Evolutionary conservation across 352 stramenopile species (phyloP), one percentile per base, ranked within the genome.

Genomic region (Globisporangium cederbergense): DNA sequence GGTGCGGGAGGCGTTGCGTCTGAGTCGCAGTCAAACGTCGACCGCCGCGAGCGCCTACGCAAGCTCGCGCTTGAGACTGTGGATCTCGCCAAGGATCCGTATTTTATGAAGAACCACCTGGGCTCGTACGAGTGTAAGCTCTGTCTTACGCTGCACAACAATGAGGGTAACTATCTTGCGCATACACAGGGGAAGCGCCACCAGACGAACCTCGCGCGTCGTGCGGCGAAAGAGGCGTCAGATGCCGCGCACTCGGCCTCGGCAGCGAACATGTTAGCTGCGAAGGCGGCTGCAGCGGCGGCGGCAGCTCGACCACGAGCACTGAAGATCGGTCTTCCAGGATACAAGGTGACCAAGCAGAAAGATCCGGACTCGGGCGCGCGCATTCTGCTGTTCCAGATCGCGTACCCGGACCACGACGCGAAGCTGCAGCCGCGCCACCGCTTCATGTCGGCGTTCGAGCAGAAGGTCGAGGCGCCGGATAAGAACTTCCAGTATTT

Each of bases 111-210:
- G 65, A 99, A 99, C 79, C 97, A 99, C 77, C 76, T 99, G 47
- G 98, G 98, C 62, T 98, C 91, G 9, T 99, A 99, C 75, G 97
- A 99, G 83, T 99, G 98, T 69, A 99, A 99, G 76, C 76, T 99
- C 6, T 99, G 98, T 78, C 85, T 99, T 43, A 99, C 98, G 30
- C 74, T 99, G 56, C 98, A 99, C 84, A 98, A 97, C 65, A 99
- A 98, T 71, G 97, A 99, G 78, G 97, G 95, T 32, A 99, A 99
- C 74, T 99, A 99, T 77, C 81, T 99, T 60, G 97, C 98, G 28
- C 98, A 99, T 75, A 99, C 98, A 43, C 98, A 99, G 78, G 98
- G 96, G 52, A 99, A 99, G 83, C 95, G 98, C 52, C 98, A 99
- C 83, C 97, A 99, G 88, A 93, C 89, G 22, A 98, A 98, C 67